Percentiles rank a stretch among this genome's conserved stretches.
phyloP scores from a whole-genome alignment of 768 basidiomycete genomes.

The Sistotremastrum niveocremeum region DNA sequence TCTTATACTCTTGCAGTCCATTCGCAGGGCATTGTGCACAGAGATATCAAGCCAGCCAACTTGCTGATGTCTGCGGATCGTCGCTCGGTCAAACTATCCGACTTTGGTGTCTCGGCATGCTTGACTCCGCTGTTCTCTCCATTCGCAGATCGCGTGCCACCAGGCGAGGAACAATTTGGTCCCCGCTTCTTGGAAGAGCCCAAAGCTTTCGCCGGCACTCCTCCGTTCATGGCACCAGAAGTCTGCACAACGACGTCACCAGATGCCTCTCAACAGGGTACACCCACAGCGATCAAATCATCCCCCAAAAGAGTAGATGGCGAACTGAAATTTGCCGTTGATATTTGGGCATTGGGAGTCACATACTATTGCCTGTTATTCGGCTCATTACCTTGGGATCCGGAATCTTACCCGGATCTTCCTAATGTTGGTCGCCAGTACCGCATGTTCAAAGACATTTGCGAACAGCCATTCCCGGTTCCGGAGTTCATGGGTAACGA shows the following conservation, averaged over 20 bases:
- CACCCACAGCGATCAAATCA: constrained; percentile 4
- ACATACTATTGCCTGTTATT: constrained; percentile 92
- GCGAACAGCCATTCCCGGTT: constrained; percentile 59
- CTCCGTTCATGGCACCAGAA: constrained; percentile 94
- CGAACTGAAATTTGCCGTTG: constrained; percentile 80
- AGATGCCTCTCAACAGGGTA: constrained; percentile 9
- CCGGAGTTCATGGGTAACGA: constrained; percentile 64
- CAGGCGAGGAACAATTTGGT: constrained; percentile 35
- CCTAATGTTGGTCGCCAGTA: constrained; percentile 39
- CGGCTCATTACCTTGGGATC: constrained; percentile 57
- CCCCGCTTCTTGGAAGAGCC: constrained; percentile 65
- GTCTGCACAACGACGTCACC: constrained; percentile 50
- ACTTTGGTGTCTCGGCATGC: constrained; percentile 96
- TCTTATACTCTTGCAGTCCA: constrained; percentile 49
- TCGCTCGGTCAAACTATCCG: constrained; percentile 87
- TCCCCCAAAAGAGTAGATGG: constrained; percentile 25
- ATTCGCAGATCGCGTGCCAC: constrained; percentile 10
- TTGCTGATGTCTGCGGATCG: constrained; percentile 83
- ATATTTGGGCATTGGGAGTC: constrained; percentile 95
- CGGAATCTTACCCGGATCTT: not conserved
- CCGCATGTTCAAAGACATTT: constrained; percentile 66
- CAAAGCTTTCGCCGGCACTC: constrained; percentile 88
- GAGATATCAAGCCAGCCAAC: constrained; percentile 98
- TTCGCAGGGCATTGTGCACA: constrained; percentile 95
- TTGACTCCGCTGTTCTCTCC: constrained; percentile 14